Evolutionary conservation across 164 flowering plant species (phyloP), one percentile per base, ranked within the genome.

Genomic region (Platanus orientalis): DNA sequence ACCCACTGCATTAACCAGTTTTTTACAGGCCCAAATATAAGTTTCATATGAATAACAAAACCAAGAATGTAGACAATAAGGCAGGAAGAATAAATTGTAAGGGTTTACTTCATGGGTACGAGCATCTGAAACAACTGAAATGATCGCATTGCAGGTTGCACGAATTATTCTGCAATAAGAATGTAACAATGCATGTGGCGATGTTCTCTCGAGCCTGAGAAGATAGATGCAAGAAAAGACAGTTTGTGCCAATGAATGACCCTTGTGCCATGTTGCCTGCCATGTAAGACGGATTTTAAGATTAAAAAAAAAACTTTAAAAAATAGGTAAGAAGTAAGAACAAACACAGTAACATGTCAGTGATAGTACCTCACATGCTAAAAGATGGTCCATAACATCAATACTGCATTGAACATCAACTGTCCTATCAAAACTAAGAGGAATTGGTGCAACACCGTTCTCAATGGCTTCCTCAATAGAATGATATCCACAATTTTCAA

Each of bases 221-320:
- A 94, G 89, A 74, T 91, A 94, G 63, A 91, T 80, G 82, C 96
- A 94, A 32, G 98, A 91, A 73, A 80, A 94, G 54, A 91, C 88
- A 57, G 97, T 94, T 72, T 90, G 98, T 56, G 95, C 95, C 81
- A 94, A 68, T 30, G 97, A 86, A 71, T 92, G 90, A 62, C 98
- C 98, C 80, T 76, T 94, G 78, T 94, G 98, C 98, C 97, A 94
- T 67, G 98, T 85, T 26, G 97, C 98, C 97, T 94, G 89, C 69
- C 75, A 79, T 36, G 40, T n/a, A 66, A 21, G 21, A 71, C 21
- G 24, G 23, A 12, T 9, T 63, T n/a, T 65, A 45, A 45, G 49
- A 45, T 49, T 14, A 14, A 42, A 25, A 9, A 29, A 50, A 29
- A 23, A 32, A 24, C 45, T 10, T 17, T 29, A 67, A 23, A 17